A percentile compares a stretch with the other conserved stretches of the same genome.
phyloP scores from a whole-genome alignment of 1,284 basidiomycete species.

The Megacollybia platyphylla region DNA sequence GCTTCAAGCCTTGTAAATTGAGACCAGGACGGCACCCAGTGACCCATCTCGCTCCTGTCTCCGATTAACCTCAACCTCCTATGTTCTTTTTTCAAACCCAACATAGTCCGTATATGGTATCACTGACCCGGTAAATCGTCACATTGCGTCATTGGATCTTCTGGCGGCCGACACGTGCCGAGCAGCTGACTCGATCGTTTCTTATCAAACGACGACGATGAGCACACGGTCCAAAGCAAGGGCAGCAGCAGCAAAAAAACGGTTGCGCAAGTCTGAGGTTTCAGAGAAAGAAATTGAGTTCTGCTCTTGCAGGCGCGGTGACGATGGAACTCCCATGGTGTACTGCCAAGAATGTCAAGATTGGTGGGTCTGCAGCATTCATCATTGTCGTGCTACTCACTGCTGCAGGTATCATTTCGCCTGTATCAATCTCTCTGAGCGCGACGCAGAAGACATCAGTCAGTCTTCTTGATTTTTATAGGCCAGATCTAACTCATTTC shows the following conservation, averaged over 20 bases:
- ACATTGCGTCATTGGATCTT: too few relatives aligned
- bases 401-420: constrained; percentile 59
- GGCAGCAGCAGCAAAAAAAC: constrained; percentile 7
- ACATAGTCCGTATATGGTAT: too few relatives aligned
- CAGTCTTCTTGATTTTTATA: constrained; percentile 18
- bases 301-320: constrained; percentile 48
- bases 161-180: background rate
- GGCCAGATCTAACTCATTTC: constrained; percentile 2
- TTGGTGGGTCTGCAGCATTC: constrained; percentile 39
- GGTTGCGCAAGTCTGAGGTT: constrained; percentile 2
- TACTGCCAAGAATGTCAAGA: constrained; percentile 58
- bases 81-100: too few relatives aligned
- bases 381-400: constrained; percentile 1
- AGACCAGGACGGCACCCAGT: too few relatives aligned
- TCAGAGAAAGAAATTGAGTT: constrained; percentile 15
- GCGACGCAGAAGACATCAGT: constrained; percentile 67
- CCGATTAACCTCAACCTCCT: too few relatives aligned
- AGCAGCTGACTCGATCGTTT: background rate
- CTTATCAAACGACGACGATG: constrained; percentile 16
- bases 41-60: too few relatives aligned
- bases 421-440: constrained; percentile 47
- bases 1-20: too few relatives aligned
- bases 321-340: constrained; percentile 78
- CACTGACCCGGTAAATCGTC: too few relatives aligned
- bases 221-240: constrained; percentile 31